Percentiles rank a stretch among this genome's conserved stretches.
Conservation (phyloP, 1,284 basidiomycete genomes). For the Anthracocystis walkeri region DNA sequence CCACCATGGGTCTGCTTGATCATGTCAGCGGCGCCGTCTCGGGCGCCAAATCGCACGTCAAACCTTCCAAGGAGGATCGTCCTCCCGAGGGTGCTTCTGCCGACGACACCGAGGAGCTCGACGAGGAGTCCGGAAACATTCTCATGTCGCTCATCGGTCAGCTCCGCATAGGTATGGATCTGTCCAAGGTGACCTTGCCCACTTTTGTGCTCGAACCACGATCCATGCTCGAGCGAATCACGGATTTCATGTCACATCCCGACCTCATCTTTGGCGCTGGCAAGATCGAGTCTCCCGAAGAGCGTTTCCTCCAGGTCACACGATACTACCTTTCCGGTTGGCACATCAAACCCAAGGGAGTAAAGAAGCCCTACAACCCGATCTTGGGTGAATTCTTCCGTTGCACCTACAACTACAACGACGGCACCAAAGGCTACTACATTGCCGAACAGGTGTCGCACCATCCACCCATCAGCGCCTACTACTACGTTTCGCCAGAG, state of each 20-base stretch:
- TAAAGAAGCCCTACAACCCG: constrained; percentile 99
- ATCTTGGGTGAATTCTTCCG: constrained; percentile 97
- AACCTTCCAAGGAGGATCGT: constrained; percentile 60
- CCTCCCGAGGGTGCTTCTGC: constrained; percentile 67
- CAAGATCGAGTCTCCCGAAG: constrained; percentile 81
- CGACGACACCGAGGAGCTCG: constrained; percentile 70
- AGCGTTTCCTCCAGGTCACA: constrained; percentile 89
- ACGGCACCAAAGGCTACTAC: constrained; percentile 93
- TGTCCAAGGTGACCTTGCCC: constrained; percentile 82
- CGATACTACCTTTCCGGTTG: constrained; percentile 98
- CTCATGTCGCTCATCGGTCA: constrained; percentile 78
- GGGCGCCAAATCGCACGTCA: constrained; percentile 54
- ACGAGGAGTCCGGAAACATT: constrained; percentile 71
- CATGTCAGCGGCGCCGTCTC: constrained; percentile 62
- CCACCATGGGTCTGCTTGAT: constrained; percentile 63
- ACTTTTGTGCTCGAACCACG: constrained; percentile 69
- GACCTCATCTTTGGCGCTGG: constrained; percentile 95
- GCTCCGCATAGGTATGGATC: constrained; percentile 92
- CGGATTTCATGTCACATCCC: constrained; percentile 98
- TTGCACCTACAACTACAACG: constrained; percentile 91
- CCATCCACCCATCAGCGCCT: constrained; percentile 94
- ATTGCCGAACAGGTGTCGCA: constrained; percentile 93
- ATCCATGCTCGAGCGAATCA: constrained; percentile 70
- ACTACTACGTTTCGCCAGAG: constrained; percentile 94
- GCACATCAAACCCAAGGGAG: constrained; percentile 99